Evolutionary conservation across 2,329 filamentous ascomycete genomes (phyloP).

Genomic region (Pseudogymnoascus sp.): DNA sequence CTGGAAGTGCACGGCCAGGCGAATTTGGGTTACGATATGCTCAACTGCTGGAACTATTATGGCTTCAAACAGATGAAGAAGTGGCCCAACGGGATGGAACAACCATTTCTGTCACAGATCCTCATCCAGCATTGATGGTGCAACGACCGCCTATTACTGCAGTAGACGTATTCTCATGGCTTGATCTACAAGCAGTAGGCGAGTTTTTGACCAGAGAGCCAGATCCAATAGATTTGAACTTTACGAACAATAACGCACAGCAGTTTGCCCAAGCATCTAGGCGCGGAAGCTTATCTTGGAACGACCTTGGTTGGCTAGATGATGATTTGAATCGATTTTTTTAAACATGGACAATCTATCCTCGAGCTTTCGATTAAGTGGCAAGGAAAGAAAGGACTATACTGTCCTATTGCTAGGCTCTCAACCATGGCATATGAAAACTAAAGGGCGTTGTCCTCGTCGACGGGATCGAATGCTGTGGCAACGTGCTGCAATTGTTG

Average conservation of each 20-base stretch:
- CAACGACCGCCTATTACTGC: conserved; percentile 34
- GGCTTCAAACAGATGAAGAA: conserved; percentile 34
- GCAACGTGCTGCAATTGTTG: not conserved
- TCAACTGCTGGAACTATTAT: conserved; percentile 49
- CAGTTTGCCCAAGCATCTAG: not conserved
- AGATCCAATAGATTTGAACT: conserved; percentile 16
- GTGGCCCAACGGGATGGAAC: conserved; percentile 20
- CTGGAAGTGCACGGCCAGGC: conserved; percentile 47
- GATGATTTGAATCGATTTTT: not conserved
- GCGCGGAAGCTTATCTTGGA: not conserved
- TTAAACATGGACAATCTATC: not conserved
- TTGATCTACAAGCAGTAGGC: conserved; percentile 50
- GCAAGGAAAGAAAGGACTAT: not conserved
- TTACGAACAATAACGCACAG: not conserved
- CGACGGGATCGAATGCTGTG: not conserved
- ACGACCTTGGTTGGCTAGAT: not conserved
- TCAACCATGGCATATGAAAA: not conserved
- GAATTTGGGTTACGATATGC: conserved; percentile 55
- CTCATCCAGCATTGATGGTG: conserved; percentile 9
- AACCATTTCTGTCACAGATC: not conserved
- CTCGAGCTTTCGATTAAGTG: not conserved
- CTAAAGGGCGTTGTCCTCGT: not conserved
- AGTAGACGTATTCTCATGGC: conserved; percentile 52
- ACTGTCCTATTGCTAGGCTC: not conserved
- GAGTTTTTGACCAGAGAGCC: conserved; percentile 43